A percentile compares a stretch with the other conserved stretches of the same genome.
phyloP scores from a whole-genome alignment of 2,329 filamentous ascomycete species.

The Fusarium gaditjirri region DNA sequence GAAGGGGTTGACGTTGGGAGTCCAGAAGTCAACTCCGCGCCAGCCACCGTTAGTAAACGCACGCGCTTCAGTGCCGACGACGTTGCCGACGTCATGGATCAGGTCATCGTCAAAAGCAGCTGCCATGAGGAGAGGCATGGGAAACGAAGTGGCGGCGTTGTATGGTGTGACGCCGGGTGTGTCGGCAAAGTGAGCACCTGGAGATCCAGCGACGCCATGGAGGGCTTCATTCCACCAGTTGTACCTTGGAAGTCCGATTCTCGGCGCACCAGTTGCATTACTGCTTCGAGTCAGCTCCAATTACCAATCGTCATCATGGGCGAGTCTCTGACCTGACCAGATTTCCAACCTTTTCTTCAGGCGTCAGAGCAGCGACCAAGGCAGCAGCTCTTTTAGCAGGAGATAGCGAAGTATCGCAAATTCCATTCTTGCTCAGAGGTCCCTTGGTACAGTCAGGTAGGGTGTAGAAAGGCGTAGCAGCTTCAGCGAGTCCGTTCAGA shows the following conservation, averaged over 20 bases:
- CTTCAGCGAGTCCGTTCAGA: not conserved
- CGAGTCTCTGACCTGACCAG: not conserved
- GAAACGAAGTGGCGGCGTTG: not conserved
- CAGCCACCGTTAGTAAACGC: not conserved
- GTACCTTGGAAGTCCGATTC: slow-evolving; percentile 1
- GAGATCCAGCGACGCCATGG: not conserved
- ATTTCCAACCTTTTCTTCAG: not conserved
- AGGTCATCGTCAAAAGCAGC: not conserved
- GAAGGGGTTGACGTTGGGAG: slow-evolving; percentile 4
- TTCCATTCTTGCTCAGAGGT: slow-evolving; percentile 1
- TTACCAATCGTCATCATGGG: rapidly evolving
- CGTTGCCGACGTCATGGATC: not conserved
- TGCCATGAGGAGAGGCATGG: slow-evolving; percentile 1
- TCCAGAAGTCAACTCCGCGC: slow-evolving; percentile 6
- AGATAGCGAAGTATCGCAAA: not conserved
- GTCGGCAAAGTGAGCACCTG: not conserved
- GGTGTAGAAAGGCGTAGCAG: not conserved
- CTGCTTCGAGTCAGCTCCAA: rapidly evolving
- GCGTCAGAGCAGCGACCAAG: not conserved
- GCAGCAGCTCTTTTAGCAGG: not conserved
- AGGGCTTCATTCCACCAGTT: slow-evolving; percentile 25
- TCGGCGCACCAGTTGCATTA: slow-evolving; percentile 1
- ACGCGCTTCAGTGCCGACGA: not conserved
- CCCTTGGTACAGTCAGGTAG: not conserved
- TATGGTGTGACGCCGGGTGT: not conserved